Percentiles rank a stretch among this genome's conserved stretches.
Conservation (phyloP, 225 moss, liverwort and hornwort species). For the Antitrichia curtipendula region DNA sequence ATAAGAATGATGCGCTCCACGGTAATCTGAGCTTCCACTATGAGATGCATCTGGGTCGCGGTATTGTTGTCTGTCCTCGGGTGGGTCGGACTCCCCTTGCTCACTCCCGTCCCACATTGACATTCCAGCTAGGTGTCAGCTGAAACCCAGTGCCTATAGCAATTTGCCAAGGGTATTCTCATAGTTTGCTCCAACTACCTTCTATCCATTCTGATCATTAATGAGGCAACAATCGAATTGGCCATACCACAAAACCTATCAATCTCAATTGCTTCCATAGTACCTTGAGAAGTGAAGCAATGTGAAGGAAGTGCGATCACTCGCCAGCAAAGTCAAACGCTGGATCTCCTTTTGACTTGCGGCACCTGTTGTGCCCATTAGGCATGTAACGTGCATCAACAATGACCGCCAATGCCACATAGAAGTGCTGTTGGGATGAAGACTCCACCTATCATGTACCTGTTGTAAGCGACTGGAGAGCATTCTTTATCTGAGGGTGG, state of each 20-base stretch:
- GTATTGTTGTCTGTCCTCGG: neutral
- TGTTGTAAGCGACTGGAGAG: neutral
- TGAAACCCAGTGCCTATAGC: neutral
- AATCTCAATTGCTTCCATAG: neutral
- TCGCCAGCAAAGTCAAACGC: neutral
- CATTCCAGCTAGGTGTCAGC: neutral
- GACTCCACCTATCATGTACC: neutral
- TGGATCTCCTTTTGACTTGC: neutral
- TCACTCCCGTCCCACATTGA: constrained; percentile 28
- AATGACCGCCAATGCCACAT: neutral
- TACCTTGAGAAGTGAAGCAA: neutral
- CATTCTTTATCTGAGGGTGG: neutral
- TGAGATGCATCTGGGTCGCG: neutral
- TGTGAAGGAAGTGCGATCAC: neutral
- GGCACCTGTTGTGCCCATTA: neutral
- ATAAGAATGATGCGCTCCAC: neutral
- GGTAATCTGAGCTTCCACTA: neutral
- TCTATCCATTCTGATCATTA: neutral
- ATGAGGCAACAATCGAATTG: neutral
- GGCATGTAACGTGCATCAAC: neutral
- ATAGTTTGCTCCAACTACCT: neutral
- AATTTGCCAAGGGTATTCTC: neutral
- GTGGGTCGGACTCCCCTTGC: neutral
- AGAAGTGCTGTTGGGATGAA: neutral
- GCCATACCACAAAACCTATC: neutral